Percentiles rank a stretch among this genome's conserved stretches.
Conservation (phyloP, 2,329 filamentous ascomycete species). For the Verticillium dahliae region DNA sequence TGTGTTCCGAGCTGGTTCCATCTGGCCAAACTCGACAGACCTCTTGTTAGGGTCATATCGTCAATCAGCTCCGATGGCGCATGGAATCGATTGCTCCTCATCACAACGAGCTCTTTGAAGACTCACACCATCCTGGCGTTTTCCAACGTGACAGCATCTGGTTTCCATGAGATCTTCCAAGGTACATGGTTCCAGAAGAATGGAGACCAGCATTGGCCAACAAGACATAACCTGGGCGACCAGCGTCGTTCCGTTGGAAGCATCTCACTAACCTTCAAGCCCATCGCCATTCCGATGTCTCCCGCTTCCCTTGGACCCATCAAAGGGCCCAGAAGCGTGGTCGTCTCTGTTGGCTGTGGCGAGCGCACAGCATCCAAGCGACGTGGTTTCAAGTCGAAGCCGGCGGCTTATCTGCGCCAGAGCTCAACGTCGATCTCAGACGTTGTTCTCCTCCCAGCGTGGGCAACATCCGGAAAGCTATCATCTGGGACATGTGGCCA, state of each 20-base stretch:
- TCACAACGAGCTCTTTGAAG: too few relatives aligned
- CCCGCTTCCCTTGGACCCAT: background rate
- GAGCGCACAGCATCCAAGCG: background rate
- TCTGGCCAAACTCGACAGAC: too few relatives aligned
- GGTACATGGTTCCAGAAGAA: background rate
- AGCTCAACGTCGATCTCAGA: background rate
- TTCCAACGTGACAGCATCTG: background rate
- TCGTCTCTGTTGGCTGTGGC: background rate
- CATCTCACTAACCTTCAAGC: background rate
- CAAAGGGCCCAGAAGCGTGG: background rate
- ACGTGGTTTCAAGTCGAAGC: background rate
- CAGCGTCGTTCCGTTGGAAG: background rate
- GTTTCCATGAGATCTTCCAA: background rate
- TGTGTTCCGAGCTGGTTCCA: too few relatives aligned
- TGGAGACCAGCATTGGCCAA: background rate
- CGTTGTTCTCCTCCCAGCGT: background rate
- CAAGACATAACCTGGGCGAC: background rate
- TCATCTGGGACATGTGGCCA: constrained; percentile 2
- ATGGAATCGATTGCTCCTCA: too few relatives aligned
- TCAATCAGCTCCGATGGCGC: too few relatives aligned
- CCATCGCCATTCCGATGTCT: background rate
- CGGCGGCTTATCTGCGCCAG: background rate
- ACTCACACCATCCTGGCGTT: too few relatives aligned
- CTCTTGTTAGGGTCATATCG: too few relatives aligned
- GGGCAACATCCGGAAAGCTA: background rate